Evolutionary conservation across 352 stramenopile species (phyloP), one percentile per base, ranked within the genome.

Genomic region (Lagenidium sp.): DNA sequence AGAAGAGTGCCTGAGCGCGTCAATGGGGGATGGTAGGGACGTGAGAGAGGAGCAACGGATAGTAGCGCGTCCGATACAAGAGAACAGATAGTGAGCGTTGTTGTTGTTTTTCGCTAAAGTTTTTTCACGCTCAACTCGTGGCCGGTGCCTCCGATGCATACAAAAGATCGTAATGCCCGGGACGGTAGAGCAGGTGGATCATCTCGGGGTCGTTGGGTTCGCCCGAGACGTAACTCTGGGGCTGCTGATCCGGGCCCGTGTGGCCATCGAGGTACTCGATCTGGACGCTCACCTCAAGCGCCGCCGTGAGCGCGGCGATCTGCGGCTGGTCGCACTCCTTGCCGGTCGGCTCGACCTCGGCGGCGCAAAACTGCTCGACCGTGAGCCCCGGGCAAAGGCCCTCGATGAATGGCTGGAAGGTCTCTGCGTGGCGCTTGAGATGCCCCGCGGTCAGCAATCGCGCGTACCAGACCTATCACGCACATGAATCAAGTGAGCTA

Each of bases 161-260:
- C 41, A 98, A 64, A 40, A 97, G 93, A 60, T 98, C 93, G 70
- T 97, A 98, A 62, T 97, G 93, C 11, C 93, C 93, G 13, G 90
- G 90, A 44, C 93, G 82, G 73, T 98, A 98, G 20, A 97, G 61
- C 41, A 98, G 59, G 30, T 77, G 74, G 30, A 97, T 73, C 10
- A 24, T 19, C 23, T 47, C 31, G 13, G 31, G 38, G 3, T 29
- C 16, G 3, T 37, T 25, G n/a, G n/a, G 34, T 1, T 66, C 50
- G 1, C 60, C 63, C 37, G 71, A 90, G 19, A 82, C 55, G 55
- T 90, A 87, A 45, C 52, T 83, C 44, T 83, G 74, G 6, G 83
- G 61, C 15, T 72, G 46, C 18, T 78, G 50, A 19, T 56, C 60
- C 13, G 59, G 63, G 8, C 41, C 55, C 2, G 70, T 67, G 46